phyloP scores from a whole-genome alignment of 805 yeast species.

The Hanseniaspora vineae region DNA sequence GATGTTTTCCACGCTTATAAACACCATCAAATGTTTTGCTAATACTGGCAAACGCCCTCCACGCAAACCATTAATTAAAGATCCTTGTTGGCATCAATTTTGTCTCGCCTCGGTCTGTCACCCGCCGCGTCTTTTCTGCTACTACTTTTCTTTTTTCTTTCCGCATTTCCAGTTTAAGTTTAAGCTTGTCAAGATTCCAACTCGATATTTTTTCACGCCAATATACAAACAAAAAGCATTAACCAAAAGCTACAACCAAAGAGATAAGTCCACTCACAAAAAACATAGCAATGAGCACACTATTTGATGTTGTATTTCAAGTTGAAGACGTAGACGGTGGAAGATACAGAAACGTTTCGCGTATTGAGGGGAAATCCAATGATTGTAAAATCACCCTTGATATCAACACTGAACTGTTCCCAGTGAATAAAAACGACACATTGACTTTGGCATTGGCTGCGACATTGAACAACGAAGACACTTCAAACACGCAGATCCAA shows the following conservation, averaged over 20 bases:
- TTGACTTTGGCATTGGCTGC: constrained; percentile 81
- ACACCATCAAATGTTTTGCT: no score
- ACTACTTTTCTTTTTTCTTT: no score
- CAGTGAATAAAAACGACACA: constrained; percentile 62
- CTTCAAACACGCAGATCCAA: constrained; percentile 25
- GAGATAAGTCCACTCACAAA: neutral
- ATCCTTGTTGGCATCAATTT: no score
- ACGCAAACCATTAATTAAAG: no score
- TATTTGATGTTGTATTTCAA: constrained; percentile 87
- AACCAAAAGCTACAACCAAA: neutral
- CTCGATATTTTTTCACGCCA: no score
- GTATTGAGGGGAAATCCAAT: constrained; percentile 49
- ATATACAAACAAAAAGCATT: neutral
- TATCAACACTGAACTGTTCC: constrained; percentile 83
- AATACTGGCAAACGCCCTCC: no score
- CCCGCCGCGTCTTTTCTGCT: no score
- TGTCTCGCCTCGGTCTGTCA: no score
- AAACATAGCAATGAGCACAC: constrained; percentile 25
- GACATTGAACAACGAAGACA: constrained; percentile 42
- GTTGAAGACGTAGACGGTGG: constrained; percentile 76
- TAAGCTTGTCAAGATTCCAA: no score
- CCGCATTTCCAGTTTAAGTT: no score
- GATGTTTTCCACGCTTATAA: no score
- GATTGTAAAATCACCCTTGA: constrained; percentile 72
- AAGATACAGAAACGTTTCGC: constrained; percentile 82